phyloP scores from a whole-genome alignment of 495 filamentous ascomycete species.

The Pseudoneurospora amorphoporcata region DNA sequence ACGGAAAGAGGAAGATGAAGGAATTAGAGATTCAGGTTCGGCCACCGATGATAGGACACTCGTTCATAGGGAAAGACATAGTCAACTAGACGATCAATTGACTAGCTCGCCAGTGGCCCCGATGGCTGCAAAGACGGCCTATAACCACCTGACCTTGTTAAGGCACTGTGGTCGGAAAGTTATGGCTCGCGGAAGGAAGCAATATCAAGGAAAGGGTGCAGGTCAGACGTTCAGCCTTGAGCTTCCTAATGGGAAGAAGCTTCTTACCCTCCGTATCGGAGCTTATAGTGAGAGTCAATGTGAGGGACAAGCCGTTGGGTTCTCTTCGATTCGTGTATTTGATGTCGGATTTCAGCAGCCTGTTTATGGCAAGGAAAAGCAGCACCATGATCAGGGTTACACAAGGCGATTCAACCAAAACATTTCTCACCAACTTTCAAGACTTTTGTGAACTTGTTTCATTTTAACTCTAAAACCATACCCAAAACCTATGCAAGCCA shows the following conservation, averaged over 20 bases:
- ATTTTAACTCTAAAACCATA: not conserved
- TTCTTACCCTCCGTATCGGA: not conserved
- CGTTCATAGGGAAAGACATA: not conserved
- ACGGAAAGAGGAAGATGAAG: not conserved
- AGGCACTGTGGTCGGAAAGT: not conserved
- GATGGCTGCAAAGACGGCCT: not conserved
- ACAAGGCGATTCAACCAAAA: not conserved
- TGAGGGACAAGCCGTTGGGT: not conserved
- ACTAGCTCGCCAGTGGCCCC: not conserved
- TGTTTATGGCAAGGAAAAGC: not conserved
- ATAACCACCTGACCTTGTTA: not conserved
- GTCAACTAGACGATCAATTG: not conserved
- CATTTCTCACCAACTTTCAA: not conserved
- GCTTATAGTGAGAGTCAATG: not conserved
- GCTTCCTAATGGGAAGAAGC: not conserved
- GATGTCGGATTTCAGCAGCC: not conserved
- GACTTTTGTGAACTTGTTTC: not conserved
- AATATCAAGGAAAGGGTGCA: not conserved
- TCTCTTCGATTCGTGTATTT: not conserved
- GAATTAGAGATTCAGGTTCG: not conserved
- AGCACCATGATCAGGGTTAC: not conserved
- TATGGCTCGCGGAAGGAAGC: not conserved
- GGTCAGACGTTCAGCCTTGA: not conserved
- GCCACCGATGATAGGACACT: not conserved
- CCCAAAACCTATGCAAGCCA: not conserved